Evolutionary conservation across 1,284 basidiomycete genomes (phyloP).

Genomic region (Puccinia polysora): DNA sequence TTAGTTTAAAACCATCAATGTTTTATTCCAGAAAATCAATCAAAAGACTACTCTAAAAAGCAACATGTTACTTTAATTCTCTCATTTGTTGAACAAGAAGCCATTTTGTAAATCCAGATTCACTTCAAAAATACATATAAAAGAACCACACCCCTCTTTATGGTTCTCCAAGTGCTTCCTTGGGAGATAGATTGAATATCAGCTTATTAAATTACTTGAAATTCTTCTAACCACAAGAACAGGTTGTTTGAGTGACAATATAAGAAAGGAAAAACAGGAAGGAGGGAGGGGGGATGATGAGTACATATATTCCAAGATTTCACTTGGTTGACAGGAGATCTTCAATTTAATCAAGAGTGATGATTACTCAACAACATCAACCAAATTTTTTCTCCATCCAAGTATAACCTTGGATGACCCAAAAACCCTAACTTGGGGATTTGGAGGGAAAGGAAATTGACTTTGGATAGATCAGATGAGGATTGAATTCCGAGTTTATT

Average conservation of each 20-base stretch:
- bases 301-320: neutral
- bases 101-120: too few species aligned
- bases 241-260: too few species aligned
- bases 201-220: neutral
- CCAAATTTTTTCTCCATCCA: neutral
- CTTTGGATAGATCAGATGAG: too few species aligned
- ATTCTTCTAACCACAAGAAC: neutral
- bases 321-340: neutral
- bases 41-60: too few species aligned
- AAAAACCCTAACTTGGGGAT: neutral
- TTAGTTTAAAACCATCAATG: too few species aligned
- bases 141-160: neutral
- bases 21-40: too few species aligned
- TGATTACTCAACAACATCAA: conserved; percentile 11
- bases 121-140: too few species aligned
- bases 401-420: neutral
- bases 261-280: neutral
- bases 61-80: too few species aligned
- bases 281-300: too few species aligned
- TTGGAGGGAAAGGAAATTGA: conserved; percentile 16
- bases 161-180: neutral
- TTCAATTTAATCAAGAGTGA: neutral
- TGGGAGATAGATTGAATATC: neutral
- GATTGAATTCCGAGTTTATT: neutral
- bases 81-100: too few species aligned